A percentile compares a stretch with the other conserved stretches of the same genome.
phyloP scores from a whole-genome alignment of 2,329 filamentous ascomycete species.

The Microascus cirrosus region DNA sequence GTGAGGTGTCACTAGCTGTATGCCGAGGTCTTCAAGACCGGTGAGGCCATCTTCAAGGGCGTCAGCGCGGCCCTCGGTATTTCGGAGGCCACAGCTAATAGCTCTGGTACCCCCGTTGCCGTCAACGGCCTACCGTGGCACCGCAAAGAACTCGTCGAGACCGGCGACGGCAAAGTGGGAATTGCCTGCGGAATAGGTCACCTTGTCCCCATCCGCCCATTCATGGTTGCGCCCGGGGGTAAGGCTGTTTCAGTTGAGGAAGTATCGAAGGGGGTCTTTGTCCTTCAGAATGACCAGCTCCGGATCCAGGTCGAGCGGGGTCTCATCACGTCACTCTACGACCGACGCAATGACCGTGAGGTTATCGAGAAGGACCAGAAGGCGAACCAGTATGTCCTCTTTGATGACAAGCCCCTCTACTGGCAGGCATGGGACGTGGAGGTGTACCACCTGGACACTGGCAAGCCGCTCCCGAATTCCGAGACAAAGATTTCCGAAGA shows the following conservation, averaged over 20 bases:
- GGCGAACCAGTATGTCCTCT: slow-evolving; percentile 86
- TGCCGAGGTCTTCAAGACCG: slow-evolving; percentile 67
- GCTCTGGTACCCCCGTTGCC: slow-evolving; percentile 42
- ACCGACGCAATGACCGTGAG: slow-evolving; percentile 63
- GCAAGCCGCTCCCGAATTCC: slow-evolving; percentile 60
- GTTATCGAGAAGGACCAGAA: slow-evolving; percentile 62
- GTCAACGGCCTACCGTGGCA: slow-evolving; percentile 85
- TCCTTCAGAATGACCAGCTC: slow-evolving; percentile 69
- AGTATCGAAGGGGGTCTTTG: slow-evolving; percentile 51
- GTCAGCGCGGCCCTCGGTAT: slow-evolving; percentile 59
- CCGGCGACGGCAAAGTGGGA: slow-evolving; percentile 41
- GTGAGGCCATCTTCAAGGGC: slow-evolving; percentile 58
- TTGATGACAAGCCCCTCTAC: slow-evolving; percentile 93
- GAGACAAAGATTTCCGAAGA: slow-evolving; percentile 61
- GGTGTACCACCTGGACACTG: slow-evolving; percentile 84
- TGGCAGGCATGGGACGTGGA: slow-evolving; percentile 99
- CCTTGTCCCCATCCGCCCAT: slow-evolving; percentile 35
- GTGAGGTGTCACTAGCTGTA: slow-evolving; percentile 47
- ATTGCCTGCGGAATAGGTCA: slow-evolving; percentile 47
- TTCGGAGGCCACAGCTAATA: slow-evolving; percentile 25
- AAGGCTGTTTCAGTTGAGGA: slow-evolving; percentile 41
- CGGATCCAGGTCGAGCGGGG: slow-evolving; percentile 63
- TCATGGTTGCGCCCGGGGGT: slow-evolving; percentile 31
- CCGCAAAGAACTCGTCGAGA: slow-evolving; percentile 60
- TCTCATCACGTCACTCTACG: slow-evolving; percentile 73